Evolutionary conservation across 192 early-diverging fungal species (phyloP), one percentile per base, ranked within the genome.

Genomic region (Backusella mclennaniae): DNA sequence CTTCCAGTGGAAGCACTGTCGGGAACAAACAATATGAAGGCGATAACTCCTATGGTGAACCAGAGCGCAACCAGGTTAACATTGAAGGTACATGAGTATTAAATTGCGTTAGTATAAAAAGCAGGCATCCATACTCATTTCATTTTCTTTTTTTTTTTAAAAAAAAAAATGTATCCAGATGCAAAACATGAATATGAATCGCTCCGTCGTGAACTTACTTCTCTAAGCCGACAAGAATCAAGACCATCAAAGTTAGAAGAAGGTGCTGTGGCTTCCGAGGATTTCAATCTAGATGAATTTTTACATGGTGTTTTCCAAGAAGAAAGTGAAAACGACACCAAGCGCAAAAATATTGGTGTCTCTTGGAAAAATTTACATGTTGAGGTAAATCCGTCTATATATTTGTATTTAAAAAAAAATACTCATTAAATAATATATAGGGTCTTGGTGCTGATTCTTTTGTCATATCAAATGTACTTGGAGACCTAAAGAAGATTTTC

Each of bases 341-440:
- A 87, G 52, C 75, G 39, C 9, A 82, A 79, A 31, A 66, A 73
- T 42, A 41, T 82, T 15, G 81, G 81, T 26, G 75, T 82, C 1
- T 53, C 59, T 23, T 82, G 81, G 81, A 75, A 68, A 52, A 73
- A 82, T 71, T 41, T 82, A 63, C 67, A 59, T 42, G 81, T 82
- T n/a, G 68, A 79, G 70, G 70, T 68, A 63, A 14, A 29, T 29
- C 5, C 6, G 21, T 53, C 3, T 52, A 21, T 11, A 11, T 23
- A 56, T 23, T 35, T 33, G 14, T 31, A 44, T 39, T 49, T 31
- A 23, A 41, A 35, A 35, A 35, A 70, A 35, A 35, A 41, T 15
- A 17, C 42, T 44, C n/a, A 26, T 29, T 6, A 3, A 44, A 23
- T 44, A 42, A 12, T 29, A 41, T 85, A 71, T 46, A 78, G 81